Evolutionary conservation across 768 basidiomycete species (phyloP).

Genomic region (Kockovaella imperatae): DNA sequence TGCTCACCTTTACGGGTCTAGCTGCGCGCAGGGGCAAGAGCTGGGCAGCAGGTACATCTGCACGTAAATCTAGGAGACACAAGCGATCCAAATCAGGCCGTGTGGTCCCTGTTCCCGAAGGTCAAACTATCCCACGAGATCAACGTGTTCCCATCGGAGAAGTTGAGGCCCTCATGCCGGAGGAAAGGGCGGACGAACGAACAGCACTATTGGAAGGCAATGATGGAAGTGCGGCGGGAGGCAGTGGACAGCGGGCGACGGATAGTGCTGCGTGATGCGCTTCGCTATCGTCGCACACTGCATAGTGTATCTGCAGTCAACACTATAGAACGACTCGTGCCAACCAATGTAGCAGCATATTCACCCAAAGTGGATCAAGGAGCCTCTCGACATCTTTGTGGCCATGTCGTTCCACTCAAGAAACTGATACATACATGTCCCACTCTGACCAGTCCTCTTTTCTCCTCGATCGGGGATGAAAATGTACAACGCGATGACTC

Average conservation of each 20-base stretch:
- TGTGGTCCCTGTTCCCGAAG: conserved; percentile 36
- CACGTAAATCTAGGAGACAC: conserved; percentile 29
- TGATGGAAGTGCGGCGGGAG: conserved; percentile 12
- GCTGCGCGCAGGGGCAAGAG: conserved; percentile 37
- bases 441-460: too few relatives aligned
- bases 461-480: too few relatives aligned
- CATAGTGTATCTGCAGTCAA: too few relatives aligned
- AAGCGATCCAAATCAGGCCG: conserved; percentile 37
- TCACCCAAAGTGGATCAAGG: too few relatives aligned
- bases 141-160: conserved; percentile 35
- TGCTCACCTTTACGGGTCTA: conserved; percentile 38
- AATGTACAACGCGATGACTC: too few relatives aligned
- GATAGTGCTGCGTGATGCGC: too few relatives aligned
- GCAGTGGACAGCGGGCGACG: conserved; percentile 18
- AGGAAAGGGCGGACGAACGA: conserved; percentile 25
- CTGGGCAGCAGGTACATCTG: conserved; percentile 44
- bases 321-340: too few relatives aligned
- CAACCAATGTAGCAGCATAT: too few relatives aligned
- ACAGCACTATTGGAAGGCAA: conserved; percentile 28
- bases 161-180: conserved; percentile 17
- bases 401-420: too few relatives aligned
- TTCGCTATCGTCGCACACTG: too few relatives aligned
- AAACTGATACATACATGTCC: too few relatives aligned
- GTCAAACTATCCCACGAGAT: conserved; percentile 26
- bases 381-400: too few relatives aligned